Base-by-base conservation (phyloP, 163 green algal genomes). In the Scenedesmus sp. region DNA sequence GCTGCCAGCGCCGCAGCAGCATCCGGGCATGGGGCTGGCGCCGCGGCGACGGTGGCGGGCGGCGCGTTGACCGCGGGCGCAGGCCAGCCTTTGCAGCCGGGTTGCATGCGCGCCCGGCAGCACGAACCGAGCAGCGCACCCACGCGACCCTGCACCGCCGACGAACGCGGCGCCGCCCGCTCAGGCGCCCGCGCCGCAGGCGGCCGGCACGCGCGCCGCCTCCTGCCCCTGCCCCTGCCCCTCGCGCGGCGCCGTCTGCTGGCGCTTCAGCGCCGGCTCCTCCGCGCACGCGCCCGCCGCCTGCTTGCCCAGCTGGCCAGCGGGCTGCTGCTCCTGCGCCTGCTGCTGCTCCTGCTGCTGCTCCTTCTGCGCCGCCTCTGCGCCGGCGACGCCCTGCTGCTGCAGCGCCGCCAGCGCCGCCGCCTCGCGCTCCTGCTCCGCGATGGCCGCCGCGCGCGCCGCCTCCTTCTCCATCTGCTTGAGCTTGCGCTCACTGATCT, bases 391-490 rank as follows among this genome's bases (percentile, higher is more conserved):
- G n/a, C n/a, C n/a, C n/a, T 84, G 24, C 44, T 86, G 62, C 14
- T 67, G 28, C 24, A 90, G 11, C n/a, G 42, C 69, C 26, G 75
- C 77, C 50, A 95, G 75, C 34, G 84, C 90, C 29, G 63, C 58
- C 65, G 86, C 87, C 83, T 97, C 91, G 26, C 87, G 67, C 44
- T 92, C 71, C 85, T 96, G 90, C 81, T 95, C 92, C 60, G 79
- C 85, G 18, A 95, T 92, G 42, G 92, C 89, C 15, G 73, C 80
- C 76, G 71, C 34, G 34, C 82, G 60, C 13, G 77, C 86, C 64
- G 87, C 86, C 50, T 92, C 90, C n/a, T 63, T 70, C 57, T 91
- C 87, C 82, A 89, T 63, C 3, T 80, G 56, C 18, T 74, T 82
- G 48, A 93, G 76, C 54, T 89, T 84, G 7, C 84, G 69, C 18